Conservation (phyloP, 768 basidiomycete species). For the Leccinum arenicola region DNA sequence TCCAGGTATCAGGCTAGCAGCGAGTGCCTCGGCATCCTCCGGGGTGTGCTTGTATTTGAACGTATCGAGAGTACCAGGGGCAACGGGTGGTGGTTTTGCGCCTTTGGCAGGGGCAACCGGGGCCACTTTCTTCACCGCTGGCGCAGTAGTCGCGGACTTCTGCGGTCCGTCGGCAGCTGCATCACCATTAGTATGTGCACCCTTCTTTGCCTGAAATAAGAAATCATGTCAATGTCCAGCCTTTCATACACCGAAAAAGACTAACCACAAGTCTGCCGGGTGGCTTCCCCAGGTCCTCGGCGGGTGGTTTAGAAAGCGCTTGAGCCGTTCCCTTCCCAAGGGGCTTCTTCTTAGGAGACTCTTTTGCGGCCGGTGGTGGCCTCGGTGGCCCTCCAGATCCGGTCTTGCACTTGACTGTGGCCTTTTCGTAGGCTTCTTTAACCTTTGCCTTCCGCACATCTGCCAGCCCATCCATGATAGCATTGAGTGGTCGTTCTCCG, state of each 20-base stretch:
- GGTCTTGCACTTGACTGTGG: conserved; percentile 84
- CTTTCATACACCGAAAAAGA: background rate
- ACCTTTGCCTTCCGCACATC: conserved; percentile 91
- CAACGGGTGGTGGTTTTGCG: conserved; percentile 47
- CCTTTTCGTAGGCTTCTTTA: conserved; percentile 89
- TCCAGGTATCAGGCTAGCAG: conserved; percentile 67
- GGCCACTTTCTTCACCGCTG: conserved; percentile 44
- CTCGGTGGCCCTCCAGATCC: conserved; percentile 54
- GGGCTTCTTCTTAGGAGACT: conserved; percentile 37
- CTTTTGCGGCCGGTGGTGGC: conserved; percentile 30
- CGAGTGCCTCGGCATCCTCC: conserved; percentile 87
- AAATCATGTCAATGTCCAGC: conserved; percentile 2
- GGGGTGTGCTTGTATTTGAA: conserved; percentile 90
- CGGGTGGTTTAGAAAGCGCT: conserved; percentile 14
- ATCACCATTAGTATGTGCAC: conserved; percentile 33
- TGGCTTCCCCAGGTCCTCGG: conserved; percentile 39
- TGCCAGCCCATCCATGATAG: conserved; percentile 78
- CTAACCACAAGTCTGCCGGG: conserved; percentile 45
- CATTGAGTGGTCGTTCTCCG: conserved; percentile 88
- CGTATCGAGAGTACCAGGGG: conserved; percentile 63
- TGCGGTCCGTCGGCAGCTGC: conserved; percentile 12
- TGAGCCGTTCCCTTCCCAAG: conserved; percentile 30
- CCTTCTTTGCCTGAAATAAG: conserved; percentile 51
- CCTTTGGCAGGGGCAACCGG: conserved; percentile 39
- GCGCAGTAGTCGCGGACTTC: conserved; percentile 24